Evolutionary conservation across 1,284 basidiomycete species (phyloP).

Genomic region (Pseudozyma pruni): DNA sequence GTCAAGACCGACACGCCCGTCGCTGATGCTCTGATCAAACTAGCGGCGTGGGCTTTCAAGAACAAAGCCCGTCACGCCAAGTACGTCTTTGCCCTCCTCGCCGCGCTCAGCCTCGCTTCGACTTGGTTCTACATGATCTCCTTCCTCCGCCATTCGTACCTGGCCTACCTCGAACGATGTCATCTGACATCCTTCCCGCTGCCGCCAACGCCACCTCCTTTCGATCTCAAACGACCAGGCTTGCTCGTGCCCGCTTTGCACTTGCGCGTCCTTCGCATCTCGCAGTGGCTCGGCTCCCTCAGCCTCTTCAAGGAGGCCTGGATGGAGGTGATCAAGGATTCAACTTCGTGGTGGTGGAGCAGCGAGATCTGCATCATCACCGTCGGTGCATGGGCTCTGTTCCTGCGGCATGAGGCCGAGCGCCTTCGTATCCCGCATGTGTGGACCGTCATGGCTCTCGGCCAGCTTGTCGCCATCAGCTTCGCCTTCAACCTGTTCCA

Average conservation of each 20-base stretch:
- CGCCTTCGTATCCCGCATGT: constrained; percentile 72
- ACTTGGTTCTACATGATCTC: constrained; percentile 62
- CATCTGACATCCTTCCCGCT: constrained; percentile 26
- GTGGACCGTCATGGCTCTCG: constrained; percentile 80
- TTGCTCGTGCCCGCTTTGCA: constrained; percentile 67
- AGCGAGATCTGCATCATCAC: constrained; percentile 79
- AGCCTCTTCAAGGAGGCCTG: constrained; percentile 77
- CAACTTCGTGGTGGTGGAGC: constrained; percentile 79
- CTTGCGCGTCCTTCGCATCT: constrained; percentile 53
- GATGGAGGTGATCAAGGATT: constrained; percentile 71
- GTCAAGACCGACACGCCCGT: constrained; percentile 17
- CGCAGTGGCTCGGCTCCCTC: constrained; percentile 75
- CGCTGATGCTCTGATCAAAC: constrained; percentile 21
- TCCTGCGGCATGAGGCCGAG: constrained; percentile 73
- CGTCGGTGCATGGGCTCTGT: constrained; percentile 75
- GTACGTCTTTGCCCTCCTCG: constrained; percentile 20
- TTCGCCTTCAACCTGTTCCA: constrained; percentile 78
- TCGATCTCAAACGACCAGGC: constrained; percentile 13
- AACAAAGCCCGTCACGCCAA: constrained; percentile 23
- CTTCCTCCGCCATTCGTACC: constrained; percentile 60
- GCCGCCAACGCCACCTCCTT: constrained; percentile 24
- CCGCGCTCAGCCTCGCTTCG: constrained; percentile 33
- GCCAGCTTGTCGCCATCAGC: constrained; percentile 79
- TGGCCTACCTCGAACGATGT: constrained; percentile 44
- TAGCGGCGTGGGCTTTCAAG: constrained; percentile 39